Conservation (phyloP, 768 basidiomycete species). For the Lentinula guzmanii region DNA sequence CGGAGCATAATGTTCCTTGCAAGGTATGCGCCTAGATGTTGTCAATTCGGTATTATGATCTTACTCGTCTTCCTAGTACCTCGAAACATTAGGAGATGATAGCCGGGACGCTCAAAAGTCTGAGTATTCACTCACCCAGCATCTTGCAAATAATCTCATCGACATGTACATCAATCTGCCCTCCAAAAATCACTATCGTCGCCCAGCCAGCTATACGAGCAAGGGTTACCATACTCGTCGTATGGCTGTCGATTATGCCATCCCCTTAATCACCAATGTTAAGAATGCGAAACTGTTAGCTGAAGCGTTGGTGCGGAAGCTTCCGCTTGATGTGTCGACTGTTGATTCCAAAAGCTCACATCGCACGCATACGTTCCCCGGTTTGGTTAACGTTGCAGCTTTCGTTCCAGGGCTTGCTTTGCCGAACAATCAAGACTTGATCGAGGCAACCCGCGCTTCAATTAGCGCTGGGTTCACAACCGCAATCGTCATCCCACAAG, state of each 20-base stretch:
- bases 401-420: slow-evolving; percentile 73
- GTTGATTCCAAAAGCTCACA: slow-evolving; percentile 95
- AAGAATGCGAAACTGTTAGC: slow-evolving; percentile 97
- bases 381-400: slow-evolving; percentile 81
- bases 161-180: slow-evolving; percentile 99
- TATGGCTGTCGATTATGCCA: slow-evolving; percentile 98
- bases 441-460: slow-evolving; percentile 70
- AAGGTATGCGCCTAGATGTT: slow-evolving; percentile 48
- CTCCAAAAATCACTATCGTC: slow-evolving; percentile 94
- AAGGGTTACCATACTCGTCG: slow-evolving; percentile 96
- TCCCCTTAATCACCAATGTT: slow-evolving; percentile 96
- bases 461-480: slow-evolving; percentile 90
- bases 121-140: slow-evolving; percentile 95
- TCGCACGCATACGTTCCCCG: slow-evolving; percentile 85
- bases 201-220: slow-evolving; percentile 94
- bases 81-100: slow-evolving; percentile 79
- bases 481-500: slow-evolving; percentile 71
- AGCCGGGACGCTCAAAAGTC: slow-evolving; percentile 81
- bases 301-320: slow-evolving; percentile 84
- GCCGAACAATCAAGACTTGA: slow-evolving; percentile 51
- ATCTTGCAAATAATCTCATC: slow-evolving; percentile 93
- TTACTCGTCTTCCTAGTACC: slow-evolving; percentile 46
- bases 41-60: background rate
- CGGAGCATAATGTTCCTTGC: slow-evolving; percentile 94
- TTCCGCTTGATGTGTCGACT: slow-evolving; percentile 85